Percentiles rank a stretch among this genome's conserved stretches.
Evolutionary conservation across 352 stramenopile genomes (phyloP).

Genomic region (Phytophthora idaei): DNA sequence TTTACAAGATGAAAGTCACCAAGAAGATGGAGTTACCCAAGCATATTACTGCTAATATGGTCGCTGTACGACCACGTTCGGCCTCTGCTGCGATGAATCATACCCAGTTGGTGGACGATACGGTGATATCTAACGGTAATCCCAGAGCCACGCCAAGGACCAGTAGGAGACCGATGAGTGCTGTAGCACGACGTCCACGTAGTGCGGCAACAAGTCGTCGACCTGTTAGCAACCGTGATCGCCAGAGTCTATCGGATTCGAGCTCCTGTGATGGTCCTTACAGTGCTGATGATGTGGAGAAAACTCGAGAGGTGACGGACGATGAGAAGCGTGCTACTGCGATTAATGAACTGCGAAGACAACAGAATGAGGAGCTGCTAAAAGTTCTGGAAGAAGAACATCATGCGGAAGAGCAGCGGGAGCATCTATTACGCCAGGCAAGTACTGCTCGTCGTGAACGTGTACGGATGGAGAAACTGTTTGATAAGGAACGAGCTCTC

Average conservation of each 20-base stretch:
- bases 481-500: slow-evolving; percentile 66
- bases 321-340: slow-evolving; percentile 31
- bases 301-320: slow-evolving; percentile 20
- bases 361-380: slow-evolving; percentile 79
- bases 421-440: slow-evolving; percentile 61
- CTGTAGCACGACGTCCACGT: slow-evolving; percentile 31
- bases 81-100: slow-evolving; percentile 33
- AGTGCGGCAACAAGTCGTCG: slow-evolving; percentile 18
- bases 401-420: slow-evolving; percentile 80
- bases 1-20: slow-evolving; percentile 85
- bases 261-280: slow-evolving; percentile 20
- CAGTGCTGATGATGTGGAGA: slow-evolving; percentile 22
- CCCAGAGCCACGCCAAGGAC: slow-evolving; percentile 3
- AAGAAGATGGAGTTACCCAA: slow-evolving; percentile 76
- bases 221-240: slow-evolving; percentile 22
- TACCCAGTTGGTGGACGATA: slow-evolving; percentile 37
- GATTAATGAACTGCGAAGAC: slow-evolving; percentile 58
- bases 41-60: slow-evolving; percentile 45
- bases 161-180: slow-evolving; percentile 39
- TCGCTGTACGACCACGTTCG: slow-evolving; percentile 41
- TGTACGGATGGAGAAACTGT: slow-evolving; percentile 68
- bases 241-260: slow-evolving; percentile 9
- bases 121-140: slow-evolving; percentile 1
- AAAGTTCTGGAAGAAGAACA: slow-evolving; percentile 79
- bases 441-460: slow-evolving; percentile 41